phyloP scores from a whole-genome alignment of 306 rosid genomes.

The Rubus idaeus region DNA sequence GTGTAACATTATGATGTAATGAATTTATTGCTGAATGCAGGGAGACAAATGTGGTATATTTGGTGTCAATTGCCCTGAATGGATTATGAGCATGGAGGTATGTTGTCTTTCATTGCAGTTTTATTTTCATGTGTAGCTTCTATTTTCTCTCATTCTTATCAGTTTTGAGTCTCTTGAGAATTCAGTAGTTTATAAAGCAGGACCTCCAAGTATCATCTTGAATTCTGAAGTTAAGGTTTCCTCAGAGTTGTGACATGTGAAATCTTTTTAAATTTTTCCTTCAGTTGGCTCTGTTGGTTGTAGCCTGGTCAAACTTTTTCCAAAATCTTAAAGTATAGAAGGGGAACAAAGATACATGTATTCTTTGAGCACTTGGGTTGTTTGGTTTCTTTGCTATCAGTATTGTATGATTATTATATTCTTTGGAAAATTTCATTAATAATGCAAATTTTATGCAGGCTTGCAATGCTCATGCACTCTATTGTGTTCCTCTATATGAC shows the following conservation, averaged over 20 bases:
- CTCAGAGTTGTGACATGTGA: neutral
- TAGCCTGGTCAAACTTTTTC: too few relatives aligned
- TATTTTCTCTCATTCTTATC: neutral
- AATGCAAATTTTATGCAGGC: constrained; percentile 61
- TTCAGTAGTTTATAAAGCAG: neutral
- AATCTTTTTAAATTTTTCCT: neutral
- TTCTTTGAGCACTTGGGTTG: neutral
- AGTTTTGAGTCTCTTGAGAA: neutral
- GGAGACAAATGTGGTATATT: constrained; percentile 86
- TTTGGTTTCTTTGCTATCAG: constrained; percentile 11
- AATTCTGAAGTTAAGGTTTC: neutral
- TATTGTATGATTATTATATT: constrained; percentile 7
- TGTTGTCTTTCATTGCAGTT: constrained; percentile 6
- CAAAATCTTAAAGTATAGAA: neutral
- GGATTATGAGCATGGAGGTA: constrained; percentile 98
- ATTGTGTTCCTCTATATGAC: constrained; percentile 92
- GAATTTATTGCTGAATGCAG: constrained; percentile 44
- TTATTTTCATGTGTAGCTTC: constrained; percentile 12
- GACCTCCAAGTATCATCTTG: neutral
- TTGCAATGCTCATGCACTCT: constrained; percentile 93
- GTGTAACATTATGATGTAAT: constrained; percentile 6
- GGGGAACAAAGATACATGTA: neutral
- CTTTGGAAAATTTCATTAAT: constrained; percentile 23
- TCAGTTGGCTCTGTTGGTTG: neutral
- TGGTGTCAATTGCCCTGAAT: constrained; percentile 77